A percentile compares a stretch with the other conserved stretches of the same genome.
These are phyloP conservation scores for Delonix regia DNA, from an alignment of 306 rosid species.

Conservation along the genomic window DNA sequence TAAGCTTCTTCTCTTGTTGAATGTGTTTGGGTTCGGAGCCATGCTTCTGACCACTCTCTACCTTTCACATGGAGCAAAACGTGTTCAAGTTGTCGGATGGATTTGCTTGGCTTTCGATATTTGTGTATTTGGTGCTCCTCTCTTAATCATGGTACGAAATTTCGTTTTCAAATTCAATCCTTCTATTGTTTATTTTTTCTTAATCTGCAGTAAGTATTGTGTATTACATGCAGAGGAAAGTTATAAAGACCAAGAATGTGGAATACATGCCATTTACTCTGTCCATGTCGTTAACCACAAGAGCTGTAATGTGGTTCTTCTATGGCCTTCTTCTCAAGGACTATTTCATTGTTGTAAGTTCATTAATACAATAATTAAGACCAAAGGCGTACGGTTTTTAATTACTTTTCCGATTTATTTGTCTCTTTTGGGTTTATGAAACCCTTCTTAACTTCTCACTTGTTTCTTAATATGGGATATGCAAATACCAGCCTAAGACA, in stretches of 20 bases:
- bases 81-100: slow-evolving; percentile 76
- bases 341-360: slow-evolving; percentile 80
- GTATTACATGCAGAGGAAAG: slow-evolving; percentile 64
- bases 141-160: slow-evolving; percentile 61
- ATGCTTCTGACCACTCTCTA: slow-evolving; percentile 69
- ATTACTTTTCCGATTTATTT: background rate
- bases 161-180: background rate
- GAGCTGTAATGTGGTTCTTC: slow-evolving; percentile 93
- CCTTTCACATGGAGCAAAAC: slow-evolving; percentile 55
- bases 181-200: background rate
- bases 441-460: background rate
- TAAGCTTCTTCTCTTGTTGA: slow-evolving; percentile 59
- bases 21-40: slow-evolving; percentile 68
- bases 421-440: background rate
- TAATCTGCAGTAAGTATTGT: background rate
- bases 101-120: slow-evolving; percentile 70
- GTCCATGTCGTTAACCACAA: slow-evolving; percentile 77
- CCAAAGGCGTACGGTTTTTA: background rate
- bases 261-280: slow-evolving; percentile 86
- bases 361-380: background rate
- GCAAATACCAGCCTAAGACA: background rate
- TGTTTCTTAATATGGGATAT: background rate
- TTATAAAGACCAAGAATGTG: slow-evolving; percentile 70
- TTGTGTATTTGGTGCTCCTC: slow-evolving; percentile 85
- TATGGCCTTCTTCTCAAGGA: slow-evolving; percentile 82